Evolutionary conservation across 2,329 filamentous ascomycete species (phyloP).

Genomic region (Trichoderma guizhouense): DNA sequence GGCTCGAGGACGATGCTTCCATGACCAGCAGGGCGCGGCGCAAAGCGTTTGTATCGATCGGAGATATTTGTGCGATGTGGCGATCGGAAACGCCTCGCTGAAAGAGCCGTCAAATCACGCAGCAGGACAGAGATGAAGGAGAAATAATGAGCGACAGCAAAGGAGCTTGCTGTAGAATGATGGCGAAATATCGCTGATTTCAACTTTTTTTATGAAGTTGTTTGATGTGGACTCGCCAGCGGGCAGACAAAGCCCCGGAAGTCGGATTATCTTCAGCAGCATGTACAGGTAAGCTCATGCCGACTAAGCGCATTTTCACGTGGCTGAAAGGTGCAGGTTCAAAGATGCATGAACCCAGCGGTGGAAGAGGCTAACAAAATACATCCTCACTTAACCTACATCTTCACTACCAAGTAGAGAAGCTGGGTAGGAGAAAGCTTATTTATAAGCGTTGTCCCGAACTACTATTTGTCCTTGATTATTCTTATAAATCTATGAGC

Average conservation of each 20-base stretch:
- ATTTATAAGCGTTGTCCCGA: neutral
- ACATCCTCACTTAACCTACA: neutral
- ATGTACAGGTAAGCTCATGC: neutral
- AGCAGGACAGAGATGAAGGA: neutral
- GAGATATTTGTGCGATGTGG: neutral
- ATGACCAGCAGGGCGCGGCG: conserved; percentile 19
- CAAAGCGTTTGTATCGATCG: neutral
- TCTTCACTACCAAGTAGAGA: neutral
- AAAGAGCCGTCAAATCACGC: neutral
- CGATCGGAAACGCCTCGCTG: neutral
- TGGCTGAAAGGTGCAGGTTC: neutral
- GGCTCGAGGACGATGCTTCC: conserved; percentile 20
- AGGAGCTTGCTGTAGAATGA: neutral
- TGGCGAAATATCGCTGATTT: neutral
- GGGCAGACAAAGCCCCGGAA: neutral
- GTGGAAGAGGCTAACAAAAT: neutral
- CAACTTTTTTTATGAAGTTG: neutral
- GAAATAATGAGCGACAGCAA: neutral
- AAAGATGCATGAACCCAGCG: neutral
- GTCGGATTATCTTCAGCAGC: neutral
- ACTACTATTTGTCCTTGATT: neutral
- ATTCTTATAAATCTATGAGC: neutral
- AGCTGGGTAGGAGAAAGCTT: neutral
- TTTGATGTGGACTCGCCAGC: neutral
- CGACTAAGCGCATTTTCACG: neutral